Evolutionary conservation across 345 rosid genomes (phyloP), one percentile per base, ranked within the genome.

Genomic region (Citrus australasica): DNA sequence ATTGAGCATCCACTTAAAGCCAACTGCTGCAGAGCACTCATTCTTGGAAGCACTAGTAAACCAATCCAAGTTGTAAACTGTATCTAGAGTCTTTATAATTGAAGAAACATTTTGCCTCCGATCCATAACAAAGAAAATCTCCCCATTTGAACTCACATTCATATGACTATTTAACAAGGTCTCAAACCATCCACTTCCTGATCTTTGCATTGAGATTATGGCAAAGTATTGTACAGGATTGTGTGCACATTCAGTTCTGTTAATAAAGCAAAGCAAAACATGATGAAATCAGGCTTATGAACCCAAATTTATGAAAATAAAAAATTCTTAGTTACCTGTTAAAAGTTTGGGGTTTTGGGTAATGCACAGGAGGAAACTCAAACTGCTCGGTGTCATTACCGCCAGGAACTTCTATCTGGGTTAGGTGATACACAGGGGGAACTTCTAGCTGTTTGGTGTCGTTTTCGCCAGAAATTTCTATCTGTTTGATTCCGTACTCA

Each of bases 1-100:
- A 86, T 96, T 96, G 77, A 96, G 92, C 98, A 96, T 94, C 99
- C 99, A 96, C 88, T 96, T 96, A 89, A 94, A 94, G 83, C 99
- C 99, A 83, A 91, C 86, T 0, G 99, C 97, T 7, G 95, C 98
- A 40, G 99, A 92, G 82, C 99, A 96, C 72, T 92, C 95, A 60
- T 96, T 96, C 91, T 92, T 96, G 11, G 98, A 90, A 81, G 99
- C 97, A 79, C 99, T 96, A 5, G 84, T 87, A 59, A 91, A 81
- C 98, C 91, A 90, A 69, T 96, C 99, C 69, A 96, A 88, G 84
- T 94, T 96, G 84, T 92, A 96, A 81, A 96, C 93, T 80, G 76
- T 89, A 71, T 96, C 98, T 4, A 96, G 88, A 62, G 92, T 90
- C 48, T 81, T 76, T 68, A 88, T 46, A 74, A 96, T 92, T 0